phyloP scores from a whole-genome alignment of 306 rosid species.

The Glycine tomentella region DNA sequence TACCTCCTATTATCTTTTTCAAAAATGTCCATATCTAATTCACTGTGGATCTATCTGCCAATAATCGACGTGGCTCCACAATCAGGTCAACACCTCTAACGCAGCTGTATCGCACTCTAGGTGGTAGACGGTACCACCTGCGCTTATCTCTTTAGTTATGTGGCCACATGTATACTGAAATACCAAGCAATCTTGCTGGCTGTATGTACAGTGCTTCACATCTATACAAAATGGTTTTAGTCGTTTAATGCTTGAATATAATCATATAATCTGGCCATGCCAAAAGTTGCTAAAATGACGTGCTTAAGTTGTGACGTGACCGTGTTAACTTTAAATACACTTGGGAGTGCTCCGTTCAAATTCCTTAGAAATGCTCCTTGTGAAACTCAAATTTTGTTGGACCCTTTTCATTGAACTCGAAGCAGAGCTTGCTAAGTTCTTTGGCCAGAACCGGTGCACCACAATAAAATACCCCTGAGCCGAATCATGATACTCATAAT shows the following conservation, averaged over 20 bases:
- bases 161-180: constrained; percentile 49
- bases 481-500: constrained; percentile 42
- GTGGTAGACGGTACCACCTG: constrained; percentile 28
- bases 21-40: constrained; percentile 49
- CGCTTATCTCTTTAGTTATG: constrained; percentile 42
- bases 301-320: constrained; percentile 41
- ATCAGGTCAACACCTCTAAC: constrained; percentile 48
- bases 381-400: constrained; percentile 96
- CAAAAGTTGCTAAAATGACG: constrained; percentile 35
- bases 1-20: constrained; percentile 35
- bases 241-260: constrained; percentile 39
- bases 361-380: constrained; percentile 89
- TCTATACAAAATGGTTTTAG: constrained; percentile 48
- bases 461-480: constrained; percentile 92
- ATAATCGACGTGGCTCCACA: constrained; percentile 39
- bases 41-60: constrained; percentile 36
- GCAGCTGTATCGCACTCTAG: constrained; percentile 65
- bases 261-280: constrained; percentile 44
- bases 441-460: constrained; percentile 96
- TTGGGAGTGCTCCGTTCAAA: constrained; percentile 8
- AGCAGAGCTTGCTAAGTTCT: constrained; percentile 93
- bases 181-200: constrained; percentile 46
- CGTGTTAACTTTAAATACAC: constrained; percentile 21
- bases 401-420: constrained; percentile 95
- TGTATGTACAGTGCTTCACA: constrained; percentile 58